A percentile compares a stretch with the other conserved stretches of the same genome.
Conservation (phyloP, 163 green algal genomes). For the Prototheca stagnorum region DNA sequence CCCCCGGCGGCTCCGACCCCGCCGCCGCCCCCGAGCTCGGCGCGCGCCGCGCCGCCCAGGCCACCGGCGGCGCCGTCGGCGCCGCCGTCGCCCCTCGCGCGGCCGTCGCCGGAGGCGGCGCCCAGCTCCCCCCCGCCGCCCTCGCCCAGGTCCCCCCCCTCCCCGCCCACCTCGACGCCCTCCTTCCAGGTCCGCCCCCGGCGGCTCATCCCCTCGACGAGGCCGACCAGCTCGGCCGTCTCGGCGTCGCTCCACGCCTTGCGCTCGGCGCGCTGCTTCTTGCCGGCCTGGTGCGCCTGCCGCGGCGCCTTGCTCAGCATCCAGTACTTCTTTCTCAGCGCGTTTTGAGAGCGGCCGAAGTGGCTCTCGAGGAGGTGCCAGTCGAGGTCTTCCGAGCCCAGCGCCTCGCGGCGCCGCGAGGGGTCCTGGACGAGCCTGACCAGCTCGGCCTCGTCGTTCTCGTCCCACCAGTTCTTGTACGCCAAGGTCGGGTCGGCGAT, state of each 20-base stretch:
- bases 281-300: neutral
- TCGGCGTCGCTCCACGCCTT: constrained; percentile 19
- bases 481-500: neutral
- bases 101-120: no score
- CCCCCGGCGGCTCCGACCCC: no score
- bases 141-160: no score
- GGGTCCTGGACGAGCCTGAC: constrained; percentile 10
- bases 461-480: constrained; percentile 18
- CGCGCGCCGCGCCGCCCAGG: neutral
- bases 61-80: no score
- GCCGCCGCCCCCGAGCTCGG: no score
- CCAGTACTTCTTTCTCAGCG: constrained; percentile 24
- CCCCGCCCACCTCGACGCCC: no score
- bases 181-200: no score
- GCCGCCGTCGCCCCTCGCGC: no score
- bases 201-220: no score
- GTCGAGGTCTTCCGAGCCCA: constrained; percentile 15
- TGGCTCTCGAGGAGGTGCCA: constrained; percentile 11
- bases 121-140: no score
- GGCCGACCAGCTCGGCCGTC: constrained; percentile 6
- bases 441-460: constrained; percentile 21
- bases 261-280: constrained; percentile 7
- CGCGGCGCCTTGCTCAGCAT: constrained; percentile 2
- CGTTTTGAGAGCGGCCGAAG: constrained; percentile 19
- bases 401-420: constrained; percentile 5